Conservation (phyloP, 2,329 filamentous ascomycete genomes). For the Alternaria sp. region DNA sequence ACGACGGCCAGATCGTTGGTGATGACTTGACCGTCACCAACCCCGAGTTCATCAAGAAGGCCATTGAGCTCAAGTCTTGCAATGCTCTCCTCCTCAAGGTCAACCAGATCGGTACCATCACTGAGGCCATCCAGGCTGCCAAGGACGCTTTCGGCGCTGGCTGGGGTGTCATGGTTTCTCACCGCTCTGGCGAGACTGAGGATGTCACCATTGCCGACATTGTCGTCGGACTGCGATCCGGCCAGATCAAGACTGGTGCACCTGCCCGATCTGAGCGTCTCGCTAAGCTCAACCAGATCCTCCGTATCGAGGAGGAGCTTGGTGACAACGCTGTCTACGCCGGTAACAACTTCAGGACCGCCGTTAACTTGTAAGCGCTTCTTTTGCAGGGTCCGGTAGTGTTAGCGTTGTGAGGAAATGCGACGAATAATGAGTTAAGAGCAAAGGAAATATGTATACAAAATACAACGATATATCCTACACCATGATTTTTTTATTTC, state of each 20-base stretch:
- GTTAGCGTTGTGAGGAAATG: not conserved
- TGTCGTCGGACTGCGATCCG: slow-evolving; percentile 92
- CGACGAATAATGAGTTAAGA: slow-evolving; percentile 17
- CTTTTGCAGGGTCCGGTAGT: not conserved
- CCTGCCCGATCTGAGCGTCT: slow-evolving; percentile 96
- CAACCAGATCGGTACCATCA: slow-evolving; percentile 99
- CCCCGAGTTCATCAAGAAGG: slow-evolving; percentile 99
- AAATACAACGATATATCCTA: slow-evolving; percentile 14
- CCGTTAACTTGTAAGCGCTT: slow-evolving; percentile 72
- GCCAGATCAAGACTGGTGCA: slow-evolving; percentile 74
- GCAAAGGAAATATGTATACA: slow-evolving; percentile 9
- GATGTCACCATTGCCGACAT: slow-evolving; percentile 99
- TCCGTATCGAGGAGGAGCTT: slow-evolving; percentile 99
- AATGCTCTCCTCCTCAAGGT: slow-evolving; percentile 99
- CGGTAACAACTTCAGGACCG: slow-evolving; percentile 87
- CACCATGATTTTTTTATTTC: not conserved
- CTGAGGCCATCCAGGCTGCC: slow-evolving; percentile 98
- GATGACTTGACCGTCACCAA: slow-evolving; percentile 99
- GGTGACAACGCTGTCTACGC: slow-evolving; percentile 85
- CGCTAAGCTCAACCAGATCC: slow-evolving; percentile 99
- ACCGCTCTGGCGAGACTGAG: slow-evolving; percentile 99
- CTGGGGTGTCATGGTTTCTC: slow-evolving; percentile 99
- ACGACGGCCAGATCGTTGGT: slow-evolving; percentile 97
- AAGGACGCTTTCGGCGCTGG: slow-evolving; percentile 94
- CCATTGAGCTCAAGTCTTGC: slow-evolving; percentile 98